Conservation (phyloP, 2,329 filamentous ascomycete species). For the Orbilia javanica region DNA sequence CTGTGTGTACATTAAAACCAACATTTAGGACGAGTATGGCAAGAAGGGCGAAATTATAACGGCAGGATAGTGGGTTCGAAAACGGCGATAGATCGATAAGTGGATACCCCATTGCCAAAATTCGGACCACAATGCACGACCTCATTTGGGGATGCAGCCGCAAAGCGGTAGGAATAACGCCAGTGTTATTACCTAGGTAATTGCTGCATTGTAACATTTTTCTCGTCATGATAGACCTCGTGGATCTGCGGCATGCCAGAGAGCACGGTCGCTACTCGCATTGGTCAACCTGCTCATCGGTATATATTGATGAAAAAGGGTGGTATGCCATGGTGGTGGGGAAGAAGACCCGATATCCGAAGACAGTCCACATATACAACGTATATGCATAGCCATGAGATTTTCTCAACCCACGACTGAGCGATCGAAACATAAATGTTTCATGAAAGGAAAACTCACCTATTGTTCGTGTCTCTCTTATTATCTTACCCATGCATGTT, state of each 20-base stretch:
- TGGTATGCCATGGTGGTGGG: background rate
- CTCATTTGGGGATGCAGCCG: slow-evolving; percentile 15
- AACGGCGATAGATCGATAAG: slow-evolving; percentile 16
- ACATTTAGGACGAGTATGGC: background rate
- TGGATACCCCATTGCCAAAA: slow-evolving; percentile 1
- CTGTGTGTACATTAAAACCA: too few species aligned
- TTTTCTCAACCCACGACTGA: background rate
- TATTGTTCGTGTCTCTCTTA: background rate
- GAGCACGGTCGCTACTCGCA: background rate
- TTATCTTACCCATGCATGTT: background rate
- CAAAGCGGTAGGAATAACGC: background rate
- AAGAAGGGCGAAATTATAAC: background rate
- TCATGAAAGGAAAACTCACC: background rate
- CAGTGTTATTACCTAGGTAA: too few species aligned
- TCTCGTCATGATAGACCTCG: too few species aligned
- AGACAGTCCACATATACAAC: background rate
- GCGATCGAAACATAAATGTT: background rate
- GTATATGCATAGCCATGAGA: too few species aligned
- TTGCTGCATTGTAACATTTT: background rate
- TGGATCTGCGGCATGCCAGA: background rate
- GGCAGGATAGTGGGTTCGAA: slow-evolving; percentile 1
- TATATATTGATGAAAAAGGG: too few species aligned
- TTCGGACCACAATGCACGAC: background rate
- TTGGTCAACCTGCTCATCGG: background rate
- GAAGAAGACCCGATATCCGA: background rate